Evolutionary conservation across 805 yeast genomes (phyloP).

Genomic region (Kuraishia capsulata): DNA sequence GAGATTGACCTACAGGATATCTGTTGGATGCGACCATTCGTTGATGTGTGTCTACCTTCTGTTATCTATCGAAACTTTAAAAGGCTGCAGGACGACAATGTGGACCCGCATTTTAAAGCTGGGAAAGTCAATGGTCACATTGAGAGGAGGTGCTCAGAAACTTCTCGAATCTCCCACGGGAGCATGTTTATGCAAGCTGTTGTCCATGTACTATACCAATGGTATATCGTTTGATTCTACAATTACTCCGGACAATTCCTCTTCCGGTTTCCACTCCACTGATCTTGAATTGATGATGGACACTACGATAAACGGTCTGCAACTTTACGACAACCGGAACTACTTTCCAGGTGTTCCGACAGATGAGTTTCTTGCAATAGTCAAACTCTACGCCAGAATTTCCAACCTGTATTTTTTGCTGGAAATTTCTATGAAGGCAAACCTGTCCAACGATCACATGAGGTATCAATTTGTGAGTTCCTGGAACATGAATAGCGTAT

Average conservation of each 20-base stretch:
- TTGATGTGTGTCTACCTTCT: slow-evolving; percentile 8
- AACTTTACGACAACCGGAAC: slow-evolving; percentile 9
- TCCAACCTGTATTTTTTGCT: slow-evolving; percentile 6
- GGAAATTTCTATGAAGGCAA: slow-evolving; percentile 4
- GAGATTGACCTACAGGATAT: slow-evolving; percentile 7
- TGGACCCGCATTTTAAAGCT: slow-evolving; percentile 6
- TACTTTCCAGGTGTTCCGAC: slow-evolving; percentile 1
- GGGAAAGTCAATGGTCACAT: slow-evolving; percentile 9
- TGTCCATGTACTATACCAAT: slow-evolving; percentile 5
- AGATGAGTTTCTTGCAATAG: neutral
- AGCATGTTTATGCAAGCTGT: slow-evolving; percentile 8
- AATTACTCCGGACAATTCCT: neutral
- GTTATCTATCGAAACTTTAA: slow-evolving; percentile 7
- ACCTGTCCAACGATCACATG: neutral
- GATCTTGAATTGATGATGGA: slow-evolving; percentile 6
- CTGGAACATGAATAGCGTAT: slow-evolving; percentile 3
- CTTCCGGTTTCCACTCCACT: slow-evolving; percentile 3
- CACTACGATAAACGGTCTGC: slow-evolving; percentile 1
- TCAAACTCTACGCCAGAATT: slow-evolving; percentile 8
- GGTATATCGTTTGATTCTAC: slow-evolving; percentile 3
- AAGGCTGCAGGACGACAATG: slow-evolving; percentile 6
- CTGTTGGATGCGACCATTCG: slow-evolving; percentile 14
- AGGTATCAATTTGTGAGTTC: slow-evolving; percentile 3
- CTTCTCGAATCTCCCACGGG: slow-evolving; percentile 9
- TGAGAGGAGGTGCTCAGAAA: slow-evolving; percentile 11